Evolutionary conservation across 768 basidiomycete species (phyloP), one percentile per base, ranked within the genome.

Genomic region (Collybia sp.): DNA sequence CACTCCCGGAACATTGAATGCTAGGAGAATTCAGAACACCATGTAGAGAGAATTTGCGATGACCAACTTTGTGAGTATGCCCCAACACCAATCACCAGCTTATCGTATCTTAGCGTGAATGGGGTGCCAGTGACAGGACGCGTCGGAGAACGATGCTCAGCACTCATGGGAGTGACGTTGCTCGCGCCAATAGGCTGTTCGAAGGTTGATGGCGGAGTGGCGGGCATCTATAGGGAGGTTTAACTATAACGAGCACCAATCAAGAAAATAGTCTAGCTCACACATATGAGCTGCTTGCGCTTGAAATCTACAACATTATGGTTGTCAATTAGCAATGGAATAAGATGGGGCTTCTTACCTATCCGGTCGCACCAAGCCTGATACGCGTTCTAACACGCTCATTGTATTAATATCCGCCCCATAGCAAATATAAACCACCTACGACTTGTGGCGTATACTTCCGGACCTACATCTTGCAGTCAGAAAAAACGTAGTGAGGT

Each of bases 1-100:
- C 36, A 90, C 85, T 1, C 86, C 87, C 1, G 85, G 85, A 36
- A 84, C 71, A 49, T 76, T 66, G 65, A 86, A 87, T 25, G 25
- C 25, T 25, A 25, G 8, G 8, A 8, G 8, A 25, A 25, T 25
- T 25, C 8, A 33, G 32, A 35, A 15, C 46, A 20, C 31, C 17
- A 34, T 39, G 17, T 17, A 13, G 43, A 19, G 3, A 3, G 30
- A 43, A 43, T 8, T 40, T 3, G 40, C 8, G 15, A 3, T 32
- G 2, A 53, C 76, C 42, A 55, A 88, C 89, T 93, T 60, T 92
- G 88, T 2, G 78, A 81, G 64, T 93, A 93, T 39, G 87, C 85
- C 2, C 92, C 92, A 1, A 90, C 89, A 6, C 88, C 82, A 40
- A 94, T 80, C 45, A 93, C 79, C 11, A 93, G 73, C 59, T 87